Conservation (phyloP, 2,329 filamentous ascomycete species). For the Atkinsonella texensis region DNA sequence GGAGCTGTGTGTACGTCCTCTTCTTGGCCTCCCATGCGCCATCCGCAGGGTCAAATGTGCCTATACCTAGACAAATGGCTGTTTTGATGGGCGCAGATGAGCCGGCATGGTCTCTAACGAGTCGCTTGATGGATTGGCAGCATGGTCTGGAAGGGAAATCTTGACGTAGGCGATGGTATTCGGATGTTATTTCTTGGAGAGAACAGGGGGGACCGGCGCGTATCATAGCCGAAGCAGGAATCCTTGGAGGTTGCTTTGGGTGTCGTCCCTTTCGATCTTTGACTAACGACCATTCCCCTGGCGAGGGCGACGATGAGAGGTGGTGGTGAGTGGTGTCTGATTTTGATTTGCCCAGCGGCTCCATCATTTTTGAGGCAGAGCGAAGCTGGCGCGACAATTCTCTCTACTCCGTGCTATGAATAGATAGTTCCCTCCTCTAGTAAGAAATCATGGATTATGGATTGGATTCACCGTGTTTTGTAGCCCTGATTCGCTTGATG, state of each 20-base stretch:
- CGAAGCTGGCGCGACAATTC: no score
- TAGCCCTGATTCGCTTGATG: not conserved
- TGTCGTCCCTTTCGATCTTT: slow-evolving; percentile 9
- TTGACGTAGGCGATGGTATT: slow-evolving; percentile 16
- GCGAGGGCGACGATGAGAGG: not conserved
- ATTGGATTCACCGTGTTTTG: not conserved
- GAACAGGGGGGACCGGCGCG: slow-evolving; percentile 9
- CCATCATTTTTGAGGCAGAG: not conserved
- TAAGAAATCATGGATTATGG: not conserved
- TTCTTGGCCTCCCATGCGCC: slow-evolving; percentile 32
- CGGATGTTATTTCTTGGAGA: slow-evolving; percentile 16
- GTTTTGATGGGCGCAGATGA: slow-evolving; percentile 17
- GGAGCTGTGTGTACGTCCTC: slow-evolving; percentile 38
- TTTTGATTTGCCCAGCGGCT: not conserved
- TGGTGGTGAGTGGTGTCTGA: not conserved
- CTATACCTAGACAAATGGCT: slow-evolving; percentile 43
- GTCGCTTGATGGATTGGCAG: slow-evolving; percentile 20
- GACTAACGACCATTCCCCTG: slow-evolving; percentile 15
- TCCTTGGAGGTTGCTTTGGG: slow-evolving; percentile 5
- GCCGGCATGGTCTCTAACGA: slow-evolving; percentile 18
- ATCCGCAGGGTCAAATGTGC: slow-evolving; percentile 40
- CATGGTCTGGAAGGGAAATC: slow-evolving; percentile 17
- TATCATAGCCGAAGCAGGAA: slow-evolving; percentile 6
- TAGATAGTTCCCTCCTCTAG: no score
- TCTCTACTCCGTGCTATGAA: no score